Evolutionary conservation across 345 rosid genomes (phyloP).

Genomic region (Aquilaria sinensis): DNA sequence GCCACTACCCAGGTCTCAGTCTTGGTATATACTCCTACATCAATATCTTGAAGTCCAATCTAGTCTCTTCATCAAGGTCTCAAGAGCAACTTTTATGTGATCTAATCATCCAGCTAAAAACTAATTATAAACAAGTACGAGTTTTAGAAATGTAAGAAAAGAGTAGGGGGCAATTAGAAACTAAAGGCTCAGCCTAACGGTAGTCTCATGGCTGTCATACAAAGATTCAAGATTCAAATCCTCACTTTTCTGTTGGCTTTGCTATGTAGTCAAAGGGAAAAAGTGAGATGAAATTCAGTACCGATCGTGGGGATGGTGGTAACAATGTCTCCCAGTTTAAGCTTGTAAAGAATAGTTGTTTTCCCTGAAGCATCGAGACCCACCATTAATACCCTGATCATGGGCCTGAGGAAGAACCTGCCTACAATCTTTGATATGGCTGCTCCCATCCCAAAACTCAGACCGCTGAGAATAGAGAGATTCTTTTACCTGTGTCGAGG

Average conservation of each 20-base stretch:
- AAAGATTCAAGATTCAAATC: not conserved
- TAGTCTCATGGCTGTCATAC: too few species aligned
- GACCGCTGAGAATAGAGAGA: not conserved
- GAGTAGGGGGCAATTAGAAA: not conserved
- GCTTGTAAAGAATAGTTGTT: constrained; percentile 63
- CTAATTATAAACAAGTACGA: too few species aligned
- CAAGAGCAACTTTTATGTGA: too few species aligned
- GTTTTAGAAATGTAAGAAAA: too few species aligned
- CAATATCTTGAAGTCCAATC: too few species aligned
- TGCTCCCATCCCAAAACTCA: constrained; percentile 29
- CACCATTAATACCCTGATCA: constrained; percentile 49
- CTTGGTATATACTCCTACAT: not conserved
- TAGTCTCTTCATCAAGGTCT: too few species aligned
- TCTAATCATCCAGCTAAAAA: too few species aligned
- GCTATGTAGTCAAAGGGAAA: not conserved
- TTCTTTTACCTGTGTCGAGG: not conserved
- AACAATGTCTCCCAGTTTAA: constrained; percentile 61
- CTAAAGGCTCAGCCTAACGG: not conserved
- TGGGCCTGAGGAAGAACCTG: constrained; percentile 30
- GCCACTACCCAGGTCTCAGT: not conserved
- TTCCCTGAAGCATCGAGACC: constrained; percentile 78
- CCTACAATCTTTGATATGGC: constrained; percentile 36
- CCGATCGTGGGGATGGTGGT: constrained; percentile 57
- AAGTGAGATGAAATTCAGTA: constrained; percentile 13
- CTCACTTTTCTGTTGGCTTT: not conserved